Percentiles rank a stretch among this genome's conserved stretches.
Evolutionary conservation across 75 land plant genomes (phyloP).

Genomic region (Gnetum montanum): DNA sequence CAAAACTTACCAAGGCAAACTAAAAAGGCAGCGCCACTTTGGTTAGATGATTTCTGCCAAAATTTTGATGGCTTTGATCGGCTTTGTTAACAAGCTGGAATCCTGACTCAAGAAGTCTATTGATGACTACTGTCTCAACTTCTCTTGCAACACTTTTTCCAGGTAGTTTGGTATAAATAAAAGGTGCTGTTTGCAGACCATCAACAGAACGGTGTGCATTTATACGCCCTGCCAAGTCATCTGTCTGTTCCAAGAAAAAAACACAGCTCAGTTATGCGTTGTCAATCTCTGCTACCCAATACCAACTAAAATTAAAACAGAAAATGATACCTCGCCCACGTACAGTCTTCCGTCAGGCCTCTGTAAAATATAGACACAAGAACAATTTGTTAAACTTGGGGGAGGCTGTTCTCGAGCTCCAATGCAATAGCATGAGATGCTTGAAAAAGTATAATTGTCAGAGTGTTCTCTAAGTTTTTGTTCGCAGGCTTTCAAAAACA

Average conservation of each 20-base stretch:
- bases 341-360: slow-evolving; percentile 76
- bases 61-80: slow-evolving; percentile 85
- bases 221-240: slow-evolving; percentile 69
- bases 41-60: slow-evolving; percentile 39
- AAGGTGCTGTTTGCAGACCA: slow-evolving; percentile 43
- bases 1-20: no score
- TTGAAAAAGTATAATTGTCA: no score
- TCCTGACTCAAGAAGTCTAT: slow-evolving; percentile 61
- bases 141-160: slow-evolving; percentile 87
- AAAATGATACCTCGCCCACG: slow-evolving; percentile 63
- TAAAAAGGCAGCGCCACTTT: slow-evolving; percentile 8
- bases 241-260: slow-evolving; percentile 57
- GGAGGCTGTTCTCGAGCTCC: slow-evolving; percentile 74
- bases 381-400: slow-evolving; percentile 60
- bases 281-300: neutral
- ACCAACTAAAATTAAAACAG: neutral
- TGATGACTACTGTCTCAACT: slow-evolving; percentile 81
- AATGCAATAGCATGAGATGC: slow-evolving; percentile 22
- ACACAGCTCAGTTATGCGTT: neutral
- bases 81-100: slow-evolving; percentile 60
- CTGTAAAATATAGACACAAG: slow-evolving; percentile 72
- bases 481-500: no score
- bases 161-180: slow-evolving; percentile 56
- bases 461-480: no score
- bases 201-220: slow-evolving; percentile 56